Conservation (phyloP, 2,329 filamentous ascomycete species). For the Graphilbum ipis-grandicollis region DNA sequence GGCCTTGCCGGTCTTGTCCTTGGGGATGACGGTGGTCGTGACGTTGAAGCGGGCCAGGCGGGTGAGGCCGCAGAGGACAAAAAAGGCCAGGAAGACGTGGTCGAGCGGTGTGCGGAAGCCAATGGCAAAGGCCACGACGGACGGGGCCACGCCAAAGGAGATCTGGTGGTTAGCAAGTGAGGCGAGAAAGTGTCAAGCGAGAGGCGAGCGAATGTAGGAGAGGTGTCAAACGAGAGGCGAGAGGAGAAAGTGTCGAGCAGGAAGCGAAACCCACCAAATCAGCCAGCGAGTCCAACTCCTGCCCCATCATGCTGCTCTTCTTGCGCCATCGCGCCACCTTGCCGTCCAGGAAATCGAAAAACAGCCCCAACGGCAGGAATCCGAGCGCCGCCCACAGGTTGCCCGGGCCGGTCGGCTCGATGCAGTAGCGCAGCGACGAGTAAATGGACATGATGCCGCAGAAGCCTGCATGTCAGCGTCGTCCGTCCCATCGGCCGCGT, state of each 20-base stretch:
- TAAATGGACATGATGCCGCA: conserved; percentile 93
- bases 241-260: neutral
- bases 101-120: conserved; percentile 74
- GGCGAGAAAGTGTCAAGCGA: neutral
- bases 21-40: conserved; percentile 74
- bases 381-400: conserved; percentile 70
- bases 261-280: conserved; percentile 51
- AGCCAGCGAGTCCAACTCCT: conserved; percentile 89
- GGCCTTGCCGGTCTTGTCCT: conserved; percentile 81
- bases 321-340: conserved; percentile 91
- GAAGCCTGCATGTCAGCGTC: conserved; percentile 26
- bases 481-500: neutral
- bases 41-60: conserved; percentile 96
- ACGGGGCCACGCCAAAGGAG: conserved; percentile 85
- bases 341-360: conserved; percentile 97
- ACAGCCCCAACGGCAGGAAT: conserved; percentile 82
- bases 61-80: conserved; percentile 87
- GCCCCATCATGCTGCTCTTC: conserved; percentile 95
- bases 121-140: conserved; percentile 72
- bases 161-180: conserved; percentile 36
- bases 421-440: conserved; percentile 83
- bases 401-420: conserved; percentile 45
- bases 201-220: too few species aligned
- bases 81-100: conserved; percentile 65
- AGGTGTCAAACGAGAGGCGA: neutral